These are phyloP conservation scores for Aspergillus udagawae DNA, from an alignment of 2,329 filamentous ascomycete genomes.

Conservation along the genomic window DNA sequence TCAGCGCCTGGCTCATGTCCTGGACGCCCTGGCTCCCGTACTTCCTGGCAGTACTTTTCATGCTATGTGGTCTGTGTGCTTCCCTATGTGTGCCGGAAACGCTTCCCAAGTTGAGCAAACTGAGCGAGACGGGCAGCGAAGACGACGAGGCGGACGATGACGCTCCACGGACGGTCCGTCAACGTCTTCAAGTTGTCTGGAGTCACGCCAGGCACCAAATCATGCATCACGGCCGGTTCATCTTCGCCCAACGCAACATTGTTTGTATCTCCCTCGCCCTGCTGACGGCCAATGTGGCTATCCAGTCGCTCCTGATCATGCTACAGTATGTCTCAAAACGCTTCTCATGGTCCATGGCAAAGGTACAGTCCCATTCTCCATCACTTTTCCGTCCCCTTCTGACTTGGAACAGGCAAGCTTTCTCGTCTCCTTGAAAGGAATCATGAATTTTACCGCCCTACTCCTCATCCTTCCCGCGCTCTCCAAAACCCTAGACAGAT, in stretches of 20 bases:
- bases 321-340: constrained; percentile 12
- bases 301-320: constrained; percentile 6
- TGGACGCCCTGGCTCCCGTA: constrained; percentile 7
- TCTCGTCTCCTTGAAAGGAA: constrained; percentile 8
- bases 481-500: constrained; percentile 1
- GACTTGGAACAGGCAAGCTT: constrained; percentile 3
- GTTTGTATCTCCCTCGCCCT: constrained; percentile 6
- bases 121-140: background rate
- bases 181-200: background rate
- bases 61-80: constrained; percentile 2
- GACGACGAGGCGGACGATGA: background rate
- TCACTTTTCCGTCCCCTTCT: too few species aligned
- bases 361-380: constrained; percentile 2
- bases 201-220: constrained; percentile 1
- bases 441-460: constrained; percentile 3
- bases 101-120: background rate
- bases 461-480: constrained; percentile 6
- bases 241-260: background rate
- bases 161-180: background rate
- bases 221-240: background rate
- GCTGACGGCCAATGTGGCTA: constrained; percentile 3
- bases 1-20: constrained; percentile 12
- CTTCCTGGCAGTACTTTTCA: constrained; percentile 3
- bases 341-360: constrained; percentile 9
- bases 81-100: constrained; percentile 8